Conservation (phyloP, 2,329 filamentous ascomycete species). For the Pseudocercospora fijiensis region DNA sequence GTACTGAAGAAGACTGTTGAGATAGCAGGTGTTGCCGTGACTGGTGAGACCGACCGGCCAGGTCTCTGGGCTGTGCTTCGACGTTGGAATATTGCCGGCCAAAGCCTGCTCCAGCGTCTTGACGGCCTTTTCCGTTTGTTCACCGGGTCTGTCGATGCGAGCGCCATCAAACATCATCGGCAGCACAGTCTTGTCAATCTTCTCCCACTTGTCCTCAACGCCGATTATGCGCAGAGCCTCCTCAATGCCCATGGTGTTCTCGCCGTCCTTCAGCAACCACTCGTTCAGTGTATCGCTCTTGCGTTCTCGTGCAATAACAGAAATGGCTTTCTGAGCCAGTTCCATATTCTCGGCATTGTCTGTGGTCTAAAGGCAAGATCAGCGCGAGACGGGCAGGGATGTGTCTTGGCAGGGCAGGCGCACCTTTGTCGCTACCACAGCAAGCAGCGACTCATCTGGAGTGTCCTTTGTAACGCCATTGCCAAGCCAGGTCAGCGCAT, state of each 20-base stretch:
- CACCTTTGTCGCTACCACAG: slow-evolving; percentile 59
- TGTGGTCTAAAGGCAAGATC: slow-evolving; percentile 41
- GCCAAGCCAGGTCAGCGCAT: slow-evolving; percentile 63
- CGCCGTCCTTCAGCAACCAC: slow-evolving; percentile 55
- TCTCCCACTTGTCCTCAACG: slow-evolving; percentile 29
- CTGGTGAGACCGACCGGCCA: slow-evolving; percentile 87
- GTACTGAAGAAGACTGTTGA: slow-evolving; percentile 95
- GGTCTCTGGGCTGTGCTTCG: slow-evolving; percentile 26
- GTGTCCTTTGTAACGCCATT: slow-evolving; percentile 47
- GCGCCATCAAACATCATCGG: slow-evolving; percentile 29
- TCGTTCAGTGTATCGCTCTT: slow-evolving; percentile 55
- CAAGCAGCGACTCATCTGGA: slow-evolving; percentile 58
- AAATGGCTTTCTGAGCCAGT: slow-evolving; percentile 56
- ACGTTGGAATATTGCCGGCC: slow-evolving; percentile 10
- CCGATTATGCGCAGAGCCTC: slow-evolving; percentile 53
- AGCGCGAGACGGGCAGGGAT: background rate
- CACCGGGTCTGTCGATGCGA: slow-evolving; percentile 31
- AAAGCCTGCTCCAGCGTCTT: slow-evolving; percentile 34
- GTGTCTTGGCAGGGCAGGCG: slow-evolving; percentile 21
- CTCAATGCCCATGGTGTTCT: slow-evolving; percentile 55
- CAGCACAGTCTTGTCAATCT: slow-evolving; percentile 28
- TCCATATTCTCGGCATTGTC: slow-evolving; percentile 53
- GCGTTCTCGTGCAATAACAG: slow-evolving; percentile 58
- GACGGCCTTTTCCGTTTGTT: slow-evolving; percentile 38
- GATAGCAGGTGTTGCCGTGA: slow-evolving; percentile 95